These are phyloP conservation scores for Malus hybrid DNA, from an alignment of 331 rosid species.

Conservation along the genomic window DNA sequence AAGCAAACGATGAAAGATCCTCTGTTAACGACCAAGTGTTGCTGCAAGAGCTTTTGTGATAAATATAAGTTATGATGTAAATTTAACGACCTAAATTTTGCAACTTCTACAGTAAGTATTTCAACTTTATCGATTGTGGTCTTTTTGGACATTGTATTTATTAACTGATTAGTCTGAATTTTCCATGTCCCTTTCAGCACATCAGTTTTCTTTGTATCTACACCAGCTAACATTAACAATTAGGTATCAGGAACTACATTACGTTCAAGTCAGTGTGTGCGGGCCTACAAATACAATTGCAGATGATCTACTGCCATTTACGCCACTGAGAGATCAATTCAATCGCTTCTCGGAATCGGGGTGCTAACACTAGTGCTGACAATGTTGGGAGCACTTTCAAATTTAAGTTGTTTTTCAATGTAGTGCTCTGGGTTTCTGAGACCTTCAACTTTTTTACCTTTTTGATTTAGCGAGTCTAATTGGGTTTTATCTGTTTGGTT, in stretches of 20 bases:
- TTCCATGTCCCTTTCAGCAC: background rate
- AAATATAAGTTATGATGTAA: constrained; percentile 45
- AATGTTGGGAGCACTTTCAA: constrained; percentile 80
- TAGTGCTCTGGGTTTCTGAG: background rate
- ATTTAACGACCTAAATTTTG: background rate
- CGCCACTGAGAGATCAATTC: constrained; percentile 81
- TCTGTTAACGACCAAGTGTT: constrained; percentile 91
- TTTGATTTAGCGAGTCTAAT: too few relatives aligned
- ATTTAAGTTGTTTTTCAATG: constrained; percentile 56
- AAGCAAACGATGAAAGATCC: constrained; percentile 96
- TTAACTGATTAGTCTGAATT: background rate
- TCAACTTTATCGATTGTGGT: too few relatives aligned
- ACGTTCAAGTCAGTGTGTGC: constrained; percentile 64
- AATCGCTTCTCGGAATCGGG: constrained; percentile 87
- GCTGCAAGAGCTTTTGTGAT: constrained; percentile 90
- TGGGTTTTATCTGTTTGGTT: too few relatives aligned
- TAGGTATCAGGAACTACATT: constrained; percentile 83
- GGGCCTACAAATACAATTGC: constrained; percentile 84
- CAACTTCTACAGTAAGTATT: background rate
- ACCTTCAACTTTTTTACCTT: too few relatives aligned
- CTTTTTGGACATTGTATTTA: background rate
- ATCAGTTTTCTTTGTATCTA: background rate
- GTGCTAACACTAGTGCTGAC: constrained; percentile 93
- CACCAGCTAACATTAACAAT: background rate
- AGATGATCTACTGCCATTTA: constrained; percentile 89